Evolutionary conservation across 441 rosid genomes (phyloP).

Genomic region (Macaranga tanarius): DNA sequence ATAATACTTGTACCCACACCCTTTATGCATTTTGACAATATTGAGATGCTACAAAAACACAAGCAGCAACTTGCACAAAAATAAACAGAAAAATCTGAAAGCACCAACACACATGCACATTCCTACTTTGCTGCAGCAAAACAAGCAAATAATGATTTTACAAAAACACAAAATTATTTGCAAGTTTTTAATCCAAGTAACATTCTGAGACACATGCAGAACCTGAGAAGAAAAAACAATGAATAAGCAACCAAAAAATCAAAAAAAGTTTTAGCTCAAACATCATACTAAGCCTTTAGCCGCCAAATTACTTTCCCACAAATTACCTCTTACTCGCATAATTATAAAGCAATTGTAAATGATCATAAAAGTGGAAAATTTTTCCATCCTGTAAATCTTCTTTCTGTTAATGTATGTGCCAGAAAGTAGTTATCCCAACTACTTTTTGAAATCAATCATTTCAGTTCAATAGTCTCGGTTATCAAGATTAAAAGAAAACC

Average conservation of each 20-base stretch:
- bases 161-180: background rate
- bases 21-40: too few species aligned
- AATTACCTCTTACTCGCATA: conserved; percentile 25
- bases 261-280: background rate
- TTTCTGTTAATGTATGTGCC: conserved; percentile 44
- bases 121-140: background rate
- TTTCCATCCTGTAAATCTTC: conserved; percentile 38
- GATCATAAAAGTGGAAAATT: conserved; percentile 24
- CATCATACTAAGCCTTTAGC: conserved; percentile 9
- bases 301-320: conserved; percentile 14
- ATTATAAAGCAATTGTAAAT: conserved; percentile 24
- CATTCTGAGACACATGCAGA: background rate
- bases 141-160: too few species aligned
- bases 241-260: background rate
- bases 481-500: conserved; percentile 49
- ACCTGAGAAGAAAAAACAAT: background rate
- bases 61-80: background rate
- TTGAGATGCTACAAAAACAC: too few species aligned
- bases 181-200: background rate
- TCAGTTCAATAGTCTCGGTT: conserved; percentile 29
- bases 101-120: background rate
- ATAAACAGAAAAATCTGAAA: background rate
- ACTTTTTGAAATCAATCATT: conserved; percentile 40
- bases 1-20: too few species aligned
- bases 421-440: conserved; percentile 40